These are phyloP conservation scores for Grosmannia clavigera DNA, from an alignment of 2,329 filamentous ascomycete genomes.

Conservation along the genomic window DNA sequence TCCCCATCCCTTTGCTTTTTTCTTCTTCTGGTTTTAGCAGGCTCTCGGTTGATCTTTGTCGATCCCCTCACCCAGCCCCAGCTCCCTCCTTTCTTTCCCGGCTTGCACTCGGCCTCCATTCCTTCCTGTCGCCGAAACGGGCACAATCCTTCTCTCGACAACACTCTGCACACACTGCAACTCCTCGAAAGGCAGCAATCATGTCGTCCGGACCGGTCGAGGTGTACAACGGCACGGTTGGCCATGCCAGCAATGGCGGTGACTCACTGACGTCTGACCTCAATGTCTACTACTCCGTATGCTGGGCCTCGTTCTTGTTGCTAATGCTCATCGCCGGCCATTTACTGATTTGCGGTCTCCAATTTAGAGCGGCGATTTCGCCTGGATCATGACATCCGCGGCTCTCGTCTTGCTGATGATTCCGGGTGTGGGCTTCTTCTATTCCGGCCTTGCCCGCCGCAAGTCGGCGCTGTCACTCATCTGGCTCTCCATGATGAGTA, in stretches of 20 bases:
- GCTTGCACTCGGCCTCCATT: neutral
- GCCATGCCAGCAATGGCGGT: conserved; percentile 33
- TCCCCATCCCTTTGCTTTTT: neutral
- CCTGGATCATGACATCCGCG: conserved; percentile 65
- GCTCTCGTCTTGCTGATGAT: conserved; percentile 86
- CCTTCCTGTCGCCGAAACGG: neutral
- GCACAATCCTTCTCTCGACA: neutral
- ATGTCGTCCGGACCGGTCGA: conserved; percentile 14
- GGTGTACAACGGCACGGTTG: conserved; percentile 38
- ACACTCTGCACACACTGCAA: neutral
- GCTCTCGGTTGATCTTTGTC: neutral
- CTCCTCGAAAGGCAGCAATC: neutral
- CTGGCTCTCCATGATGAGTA: conserved; percentile 72
- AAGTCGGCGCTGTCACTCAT: conserved; percentile 82
- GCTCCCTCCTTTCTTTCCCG: neutral
- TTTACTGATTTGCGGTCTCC: neutral
- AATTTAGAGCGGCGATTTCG: conserved; percentile 61
- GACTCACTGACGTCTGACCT: conserved; percentile 53
- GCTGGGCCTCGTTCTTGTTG: neutral
- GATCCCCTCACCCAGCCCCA: neutral
- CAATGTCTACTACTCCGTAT: conserved; percentile 59
- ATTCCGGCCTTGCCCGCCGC: conserved; percentile 76
- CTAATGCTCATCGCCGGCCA: neutral
- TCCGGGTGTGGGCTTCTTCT: conserved; percentile 89
- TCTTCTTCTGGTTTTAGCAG: neutral